Conservation (phyloP, 176 grass and related monocot species). For the Neostapfia colusana region DNA sequence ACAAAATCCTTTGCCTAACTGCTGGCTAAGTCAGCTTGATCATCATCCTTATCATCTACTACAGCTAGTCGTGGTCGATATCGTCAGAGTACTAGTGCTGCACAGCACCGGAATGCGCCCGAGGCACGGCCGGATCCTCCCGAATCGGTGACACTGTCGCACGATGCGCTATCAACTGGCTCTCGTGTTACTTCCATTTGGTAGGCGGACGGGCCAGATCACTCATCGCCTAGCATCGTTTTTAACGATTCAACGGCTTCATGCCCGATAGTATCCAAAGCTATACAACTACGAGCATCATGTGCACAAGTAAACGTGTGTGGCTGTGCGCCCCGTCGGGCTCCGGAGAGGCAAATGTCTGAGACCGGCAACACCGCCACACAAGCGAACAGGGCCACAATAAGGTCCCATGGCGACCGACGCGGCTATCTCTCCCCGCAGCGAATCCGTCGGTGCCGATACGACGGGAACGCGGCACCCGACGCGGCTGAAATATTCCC, state of each 20-base stretch:
- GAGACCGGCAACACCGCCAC: background rate
- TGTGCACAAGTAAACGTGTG: background rate
- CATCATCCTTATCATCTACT: background rate
- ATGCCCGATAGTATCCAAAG: background rate
- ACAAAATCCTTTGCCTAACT: background rate
- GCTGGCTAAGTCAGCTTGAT: background rate
- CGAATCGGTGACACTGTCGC: background rate
- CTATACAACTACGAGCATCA: background rate
- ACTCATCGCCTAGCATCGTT: background rate
- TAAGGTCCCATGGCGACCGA: background rate
- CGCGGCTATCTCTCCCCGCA: background rate
- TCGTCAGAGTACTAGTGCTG: background rate
- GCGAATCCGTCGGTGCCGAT: background rate
- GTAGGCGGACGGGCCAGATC: background rate
- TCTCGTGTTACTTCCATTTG: background rate
- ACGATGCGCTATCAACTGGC: background rate
- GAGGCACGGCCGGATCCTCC: background rate
- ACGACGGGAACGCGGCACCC: background rate
- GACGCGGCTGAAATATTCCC: background rate
- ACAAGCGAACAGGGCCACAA: background rate
- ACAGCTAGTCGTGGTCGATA: no score
- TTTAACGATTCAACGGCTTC: background rate
- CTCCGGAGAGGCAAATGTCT: background rate
- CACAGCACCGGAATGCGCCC: slow-evolving; percentile 1
- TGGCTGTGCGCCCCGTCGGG: background rate